Percentiles rank a stretch among this genome's conserved stretches.
Evolutionary conservation across 2,329 filamentous ascomycete species (phyloP).

Genomic region (Xylaria sp.): DNA sequence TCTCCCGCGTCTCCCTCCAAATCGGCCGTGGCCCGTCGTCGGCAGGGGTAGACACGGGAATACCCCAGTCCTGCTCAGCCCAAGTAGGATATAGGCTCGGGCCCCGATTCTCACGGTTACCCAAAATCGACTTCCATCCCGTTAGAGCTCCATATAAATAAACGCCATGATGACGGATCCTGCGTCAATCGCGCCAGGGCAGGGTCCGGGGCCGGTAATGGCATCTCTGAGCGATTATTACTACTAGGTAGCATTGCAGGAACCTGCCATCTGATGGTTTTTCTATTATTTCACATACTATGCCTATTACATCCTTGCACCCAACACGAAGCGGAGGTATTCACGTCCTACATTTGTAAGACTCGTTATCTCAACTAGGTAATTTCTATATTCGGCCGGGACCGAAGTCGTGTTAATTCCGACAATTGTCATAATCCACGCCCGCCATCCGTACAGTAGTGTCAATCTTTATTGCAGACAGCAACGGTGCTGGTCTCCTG

Average conservation of each 20-base stretch:
- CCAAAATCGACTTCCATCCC: not conserved
- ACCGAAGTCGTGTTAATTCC: not conserved
- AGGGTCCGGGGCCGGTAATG: not conserved
- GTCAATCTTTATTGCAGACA: not conserved
- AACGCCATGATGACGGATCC: not conserved
- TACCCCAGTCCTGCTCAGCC: not conserved
- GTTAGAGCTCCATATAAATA: not conserved
- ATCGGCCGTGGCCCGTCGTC: not conserved
- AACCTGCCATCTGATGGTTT: not conserved
- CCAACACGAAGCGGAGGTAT: not conserved
- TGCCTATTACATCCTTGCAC: not conserved
- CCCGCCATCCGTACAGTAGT: not conserved
- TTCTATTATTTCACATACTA: too few species aligned
- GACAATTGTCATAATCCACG: not conserved
- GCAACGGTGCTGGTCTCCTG: not conserved
- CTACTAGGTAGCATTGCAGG: not conserved
- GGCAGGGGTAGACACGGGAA: not conserved
- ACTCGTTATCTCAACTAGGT: slow-evolving; percentile 14
- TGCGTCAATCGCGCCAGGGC: too few species aligned
- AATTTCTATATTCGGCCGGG: slow-evolving; percentile 12
- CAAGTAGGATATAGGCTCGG: not conserved
- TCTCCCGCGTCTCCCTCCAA: not conserved
- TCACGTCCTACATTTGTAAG: not conserved
- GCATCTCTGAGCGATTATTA: not conserved
- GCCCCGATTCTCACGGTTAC: not conserved